Conservation (phyloP, 352 stramenopile genomes). For the Phytophthora palmivora region DNA sequence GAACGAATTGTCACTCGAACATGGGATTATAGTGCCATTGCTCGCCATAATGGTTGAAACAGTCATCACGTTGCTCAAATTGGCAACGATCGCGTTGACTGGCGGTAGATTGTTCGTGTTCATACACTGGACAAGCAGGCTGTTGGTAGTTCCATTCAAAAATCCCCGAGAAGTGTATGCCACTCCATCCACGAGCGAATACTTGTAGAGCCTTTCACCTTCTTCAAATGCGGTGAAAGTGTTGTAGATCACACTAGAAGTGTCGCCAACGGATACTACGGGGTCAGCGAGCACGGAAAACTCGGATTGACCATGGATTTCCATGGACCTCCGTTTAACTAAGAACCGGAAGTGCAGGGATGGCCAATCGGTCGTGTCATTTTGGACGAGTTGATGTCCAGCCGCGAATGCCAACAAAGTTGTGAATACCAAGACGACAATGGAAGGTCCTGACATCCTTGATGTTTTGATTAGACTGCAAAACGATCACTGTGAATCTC, state of each 20-base stretch:
- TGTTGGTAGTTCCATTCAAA: constrained; percentile 5
- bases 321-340: constrained; percentile 38
- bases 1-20: constrained; percentile 33
- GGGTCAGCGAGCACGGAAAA: constrained; percentile 45
- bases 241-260: constrained; percentile 42
- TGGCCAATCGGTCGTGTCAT: constrained; percentile 16
- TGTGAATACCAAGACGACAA: constrained; percentile 7
- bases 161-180: constrained; percentile 23
- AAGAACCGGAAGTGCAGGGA: constrained; percentile 39
- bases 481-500: constrained; percentile 3
- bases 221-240: constrained; percentile 32
- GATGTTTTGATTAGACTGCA: background rate
- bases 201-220: constrained; percentile 29
- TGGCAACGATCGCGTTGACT: constrained; percentile 35
- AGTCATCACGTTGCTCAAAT: constrained; percentile 20
- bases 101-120: constrained; percentile 24
- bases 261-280: constrained; percentile 10
- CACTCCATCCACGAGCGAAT: constrained; percentile 37
- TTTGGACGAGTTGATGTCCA: constrained; percentile 6
- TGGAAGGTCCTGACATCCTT: background rate
- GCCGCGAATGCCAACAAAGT: background rate
- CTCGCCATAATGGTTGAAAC: constrained; percentile 18
- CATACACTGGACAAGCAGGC: constrained; percentile 15
- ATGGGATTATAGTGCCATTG: constrained; percentile 26
- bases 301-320: constrained; percentile 36